A percentile compares a stretch with the other conserved stretches of the same genome.
These are phyloP conservation scores for Pneumocystis carinii DNA, from an alignment of 1,139 yeast genomes.

Conservation along the genomic window DNA sequence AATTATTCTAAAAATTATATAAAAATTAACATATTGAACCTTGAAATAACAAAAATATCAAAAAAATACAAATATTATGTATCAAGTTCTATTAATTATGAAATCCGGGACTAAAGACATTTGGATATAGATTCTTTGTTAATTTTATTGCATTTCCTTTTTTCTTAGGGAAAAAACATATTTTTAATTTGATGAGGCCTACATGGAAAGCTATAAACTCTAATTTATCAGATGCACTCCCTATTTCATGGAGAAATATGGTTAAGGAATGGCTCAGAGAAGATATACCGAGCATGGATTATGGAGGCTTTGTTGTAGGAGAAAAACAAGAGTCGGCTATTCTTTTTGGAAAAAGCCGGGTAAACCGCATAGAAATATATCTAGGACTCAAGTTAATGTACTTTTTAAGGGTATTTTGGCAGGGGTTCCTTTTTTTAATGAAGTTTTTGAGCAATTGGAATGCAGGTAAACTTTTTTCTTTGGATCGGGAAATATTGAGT, in stretches of 20 bases:
- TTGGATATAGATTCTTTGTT: no score
- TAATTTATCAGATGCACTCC: constrained; percentile 7
- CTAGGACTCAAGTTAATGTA: background rate
- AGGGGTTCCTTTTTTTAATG: constrained; percentile 82
- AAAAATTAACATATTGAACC: no score
- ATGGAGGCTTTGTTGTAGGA: constrained; percentile 93
- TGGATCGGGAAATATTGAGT: background rate
- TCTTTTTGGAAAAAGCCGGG: constrained; percentile 56
- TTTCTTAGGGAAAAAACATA: background rate
- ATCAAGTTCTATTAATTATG: no score
- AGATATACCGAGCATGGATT: constrained; percentile 87
- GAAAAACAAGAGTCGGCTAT: constrained; percentile 54
- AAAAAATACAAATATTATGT: no score
- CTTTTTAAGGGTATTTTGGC: constrained; percentile 48
- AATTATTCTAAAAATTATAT: no score
- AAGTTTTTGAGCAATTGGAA: constrained; percentile 49
- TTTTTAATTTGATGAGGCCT: background rate
- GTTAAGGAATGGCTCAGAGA: constrained; percentile 65
- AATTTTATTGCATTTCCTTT: background rate
- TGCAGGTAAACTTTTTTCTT: constrained; percentile 1
- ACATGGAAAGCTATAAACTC: background rate
- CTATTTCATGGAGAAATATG: constrained; percentile 51
- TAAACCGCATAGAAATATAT: constrained; percentile 5
- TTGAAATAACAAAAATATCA: no score
- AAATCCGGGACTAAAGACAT: no score